Percentiles rank a stretch among this genome's conserved stretches.
phyloP scores from a whole-genome alignment of 192 early-diverging fungal genomes.

The Linnemannia schmuckeri region DNA sequence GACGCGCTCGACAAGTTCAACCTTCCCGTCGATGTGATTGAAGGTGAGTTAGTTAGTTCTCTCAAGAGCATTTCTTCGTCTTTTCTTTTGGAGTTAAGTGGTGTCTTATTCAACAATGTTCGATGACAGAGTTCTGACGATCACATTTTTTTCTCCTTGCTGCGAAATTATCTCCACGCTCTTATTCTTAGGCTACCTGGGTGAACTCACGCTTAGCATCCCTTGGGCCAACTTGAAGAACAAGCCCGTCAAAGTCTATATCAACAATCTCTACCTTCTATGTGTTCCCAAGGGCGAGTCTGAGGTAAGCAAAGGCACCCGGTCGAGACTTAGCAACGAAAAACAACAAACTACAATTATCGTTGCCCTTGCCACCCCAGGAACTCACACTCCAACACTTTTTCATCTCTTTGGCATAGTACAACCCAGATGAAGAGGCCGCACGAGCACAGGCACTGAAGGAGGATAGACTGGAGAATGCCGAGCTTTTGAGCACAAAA shows the following conservation, averaged over 20 bases:
- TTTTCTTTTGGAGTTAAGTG: not conserved
- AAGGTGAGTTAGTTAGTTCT: conserved; percentile 68
- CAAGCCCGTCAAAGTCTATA: conserved; percentile 89
- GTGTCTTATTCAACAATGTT: not conserved
- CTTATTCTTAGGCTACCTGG: conserved; percentile 81
- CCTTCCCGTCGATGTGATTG: conserved; percentile 92
- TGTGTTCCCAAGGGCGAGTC: conserved; percentile 85
- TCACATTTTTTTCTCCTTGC: not conserved
- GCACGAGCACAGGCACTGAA: conserved; percentile 84
- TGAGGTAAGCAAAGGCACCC: conserved; percentile 57
- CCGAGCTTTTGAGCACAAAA: conserved; percentile 70
- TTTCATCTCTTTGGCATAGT: conserved; percentile 57
- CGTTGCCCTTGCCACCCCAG: not conserved
- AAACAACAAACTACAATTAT: not conserved
- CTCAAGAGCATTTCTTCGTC: not conserved
- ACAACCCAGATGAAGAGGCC: conserved; percentile 86
- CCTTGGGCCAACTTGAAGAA: conserved; percentile 98
- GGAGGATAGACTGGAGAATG: conserved; percentile 84
- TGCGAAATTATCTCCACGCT: not conserved
- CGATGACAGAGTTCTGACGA: not conserved
- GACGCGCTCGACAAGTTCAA: conserved; percentile 96
- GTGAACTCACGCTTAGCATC: conserved; percentile 92
- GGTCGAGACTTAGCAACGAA: not conserved
- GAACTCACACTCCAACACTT: not conserved
- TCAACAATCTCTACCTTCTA: conserved; percentile 91